Evolutionary conservation across 2,329 filamentous ascomycete species (phyloP).

Genomic region (Botrytis aclada): DNA sequence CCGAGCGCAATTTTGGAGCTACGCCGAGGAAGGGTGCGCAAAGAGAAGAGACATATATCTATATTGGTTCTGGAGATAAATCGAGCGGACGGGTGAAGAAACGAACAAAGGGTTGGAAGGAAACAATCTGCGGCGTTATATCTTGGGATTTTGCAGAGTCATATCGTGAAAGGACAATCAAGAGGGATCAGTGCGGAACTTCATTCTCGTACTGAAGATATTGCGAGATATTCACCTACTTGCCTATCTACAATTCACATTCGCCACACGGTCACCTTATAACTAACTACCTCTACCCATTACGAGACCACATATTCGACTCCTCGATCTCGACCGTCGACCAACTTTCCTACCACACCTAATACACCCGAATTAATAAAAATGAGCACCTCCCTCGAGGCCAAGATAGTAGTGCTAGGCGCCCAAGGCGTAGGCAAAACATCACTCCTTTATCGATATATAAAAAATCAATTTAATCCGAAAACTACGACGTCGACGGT

Average conservation of each 20-base stretch:
- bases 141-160: neutral
- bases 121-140: neutral
- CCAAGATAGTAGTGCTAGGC: constrained; percentile 80
- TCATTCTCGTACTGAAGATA: neutral
- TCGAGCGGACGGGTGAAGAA: neutral
- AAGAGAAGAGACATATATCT: neutral
- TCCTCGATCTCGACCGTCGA: neutral
- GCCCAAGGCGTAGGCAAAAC: constrained; percentile 79
- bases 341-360: neutral
- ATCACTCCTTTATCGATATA: constrained; percentile 69
- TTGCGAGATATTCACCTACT: constrained; percentile 2
- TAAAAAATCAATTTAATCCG: constrained; percentile 37
- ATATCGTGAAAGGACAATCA: neutral
- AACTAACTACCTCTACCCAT: neutral
- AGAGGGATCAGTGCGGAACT: neutral
- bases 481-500: constrained; percentile 58
- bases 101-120: neutral
- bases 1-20: neutral
- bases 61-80: neutral
- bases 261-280: neutral
- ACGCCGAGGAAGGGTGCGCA: neutral
- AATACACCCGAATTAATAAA: neutral
- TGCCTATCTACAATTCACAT: neutral
- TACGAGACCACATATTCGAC: neutral
- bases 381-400: constrained; percentile 56